Evolutionary conservation across 192 early-diverging fungal species (phyloP), one percentile per base, ranked within the genome.

Genomic region (Umbelopsis sp.): DNA sequence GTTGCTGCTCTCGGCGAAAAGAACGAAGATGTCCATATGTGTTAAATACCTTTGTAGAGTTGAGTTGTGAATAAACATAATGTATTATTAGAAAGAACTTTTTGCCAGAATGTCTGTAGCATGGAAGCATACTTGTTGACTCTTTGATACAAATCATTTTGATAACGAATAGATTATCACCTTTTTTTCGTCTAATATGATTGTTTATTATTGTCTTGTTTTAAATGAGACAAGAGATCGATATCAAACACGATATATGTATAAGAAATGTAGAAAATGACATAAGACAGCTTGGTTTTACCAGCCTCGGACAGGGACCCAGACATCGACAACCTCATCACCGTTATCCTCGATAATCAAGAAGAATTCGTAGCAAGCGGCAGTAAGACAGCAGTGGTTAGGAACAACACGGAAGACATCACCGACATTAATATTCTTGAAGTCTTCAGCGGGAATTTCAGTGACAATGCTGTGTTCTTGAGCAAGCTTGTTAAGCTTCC

Each of bases 271-370:
- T 2, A 26, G 22, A 65, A 65, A 25, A 68, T 45, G 0, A 3
- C 7, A 4, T 32, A 20, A 68, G 17, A 44, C 41, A 22, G 16
- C 9, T 2, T 12, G n/a, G 25, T 4, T 25, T 67, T 79, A 79
- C 77, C 77, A 79, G 21, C 77, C 77, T 49, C 70, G 49, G 36
- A 79, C 66, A 47, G 77, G 77, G 14, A 79, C 73, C 77, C 77
- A 79, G 9, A 79, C 65, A 52, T 79, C 77, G 8, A 71, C 73
- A 9, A 79, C 45, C 14, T 22, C 44, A 45, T 74, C 72, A 20
- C 71, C 50, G 1, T 72, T 68, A 32, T 73, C 65, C 36, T 78
- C 77, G 26, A 75, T 65, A 29, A 79, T 69, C 21, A 79, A 43
- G 25, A 71, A 79, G 43, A 71, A 79, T 17, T 66, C 51, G 31